These are phyloP conservation scores for Barnettozyma sp. DNA, from an alignment of 805 yeast species.

Conservation along the genomic window DNA sequence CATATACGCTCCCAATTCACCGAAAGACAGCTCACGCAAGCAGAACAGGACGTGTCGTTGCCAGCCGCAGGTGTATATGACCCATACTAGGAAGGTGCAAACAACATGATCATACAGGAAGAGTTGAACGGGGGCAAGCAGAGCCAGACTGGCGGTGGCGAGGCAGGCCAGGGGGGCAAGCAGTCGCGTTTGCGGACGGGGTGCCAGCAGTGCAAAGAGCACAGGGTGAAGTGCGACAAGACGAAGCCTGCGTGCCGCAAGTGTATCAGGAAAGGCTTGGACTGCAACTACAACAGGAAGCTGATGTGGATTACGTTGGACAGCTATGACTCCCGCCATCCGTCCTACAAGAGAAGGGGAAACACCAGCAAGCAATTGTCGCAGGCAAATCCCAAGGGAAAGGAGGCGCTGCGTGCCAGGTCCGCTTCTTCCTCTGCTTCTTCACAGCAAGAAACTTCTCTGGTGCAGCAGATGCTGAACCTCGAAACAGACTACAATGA, in stretches of 20 bases:
- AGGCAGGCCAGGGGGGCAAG: not conserved
- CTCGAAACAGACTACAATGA: not conserved
- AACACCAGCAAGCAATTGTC: no score
- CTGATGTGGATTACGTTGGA: constrained; percentile 10
- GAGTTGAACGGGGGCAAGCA: no score
- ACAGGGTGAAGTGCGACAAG: constrained; percentile 8
- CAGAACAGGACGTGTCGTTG: no score
- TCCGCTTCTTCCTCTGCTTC: no score
- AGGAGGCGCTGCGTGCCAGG: no score
- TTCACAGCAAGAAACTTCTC: not conserved
- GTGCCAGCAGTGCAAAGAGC: constrained; percentile 9
- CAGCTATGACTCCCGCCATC: constrained; percentile 12
- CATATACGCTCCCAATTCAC: no score
- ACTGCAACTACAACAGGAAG: constrained; percentile 11
- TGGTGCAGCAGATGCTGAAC: not conserved
- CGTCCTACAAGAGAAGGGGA: constrained; percentile 9
- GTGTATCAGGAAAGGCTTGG: constrained; percentile 4
- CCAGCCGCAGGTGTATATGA: no score
- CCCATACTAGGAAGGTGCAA: not conserved
- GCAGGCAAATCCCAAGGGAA: no score
- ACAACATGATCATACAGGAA: no score
- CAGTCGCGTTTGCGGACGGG: constrained; percentile 8
- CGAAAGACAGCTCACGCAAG: no score
- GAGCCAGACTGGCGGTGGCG: not conserved
- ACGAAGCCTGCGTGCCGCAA: constrained; percentile 8